Conservation (phyloP, 352 stramenopile species). For the Phytophthora sojae region DNA sequence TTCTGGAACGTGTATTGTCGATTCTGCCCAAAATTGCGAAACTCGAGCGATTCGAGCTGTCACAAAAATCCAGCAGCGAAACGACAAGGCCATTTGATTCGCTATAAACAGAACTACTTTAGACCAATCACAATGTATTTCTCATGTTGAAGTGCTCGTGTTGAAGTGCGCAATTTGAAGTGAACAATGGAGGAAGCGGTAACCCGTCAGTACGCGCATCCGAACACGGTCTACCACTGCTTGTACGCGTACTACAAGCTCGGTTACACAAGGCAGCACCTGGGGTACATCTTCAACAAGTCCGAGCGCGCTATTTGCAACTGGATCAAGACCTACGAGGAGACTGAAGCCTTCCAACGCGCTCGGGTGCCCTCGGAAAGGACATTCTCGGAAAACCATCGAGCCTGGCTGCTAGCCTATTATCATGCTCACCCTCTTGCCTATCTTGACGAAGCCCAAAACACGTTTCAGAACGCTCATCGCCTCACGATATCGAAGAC, state of each 20-base stretch:
- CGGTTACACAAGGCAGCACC: constrained; percentile 18
- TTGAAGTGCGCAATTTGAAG: too few relatives aligned
- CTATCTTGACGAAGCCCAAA: constrained; percentile 35
- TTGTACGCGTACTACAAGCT: constrained; percentile 32
- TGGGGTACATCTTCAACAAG: constrained; percentile 36
- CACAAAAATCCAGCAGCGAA: too few relatives aligned
- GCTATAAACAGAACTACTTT: too few relatives aligned
- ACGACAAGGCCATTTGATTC: too few relatives aligned
- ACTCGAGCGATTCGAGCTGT: too few relatives aligned
- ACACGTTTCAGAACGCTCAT: neutral
- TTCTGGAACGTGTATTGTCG: too few relatives aligned
- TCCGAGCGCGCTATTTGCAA: constrained; percentile 28
- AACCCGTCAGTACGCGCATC: too few relatives aligned
- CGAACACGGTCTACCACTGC: constrained; percentile 33
- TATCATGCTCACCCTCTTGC: constrained; percentile 18
- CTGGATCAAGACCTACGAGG: constrained; percentile 32
- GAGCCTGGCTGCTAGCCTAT: constrained; percentile 16
- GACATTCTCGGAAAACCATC: constrained; percentile 25
- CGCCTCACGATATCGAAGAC: neutral
- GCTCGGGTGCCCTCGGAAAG: neutral
- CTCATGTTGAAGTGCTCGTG: too few relatives aligned
- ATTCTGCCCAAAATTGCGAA: too few relatives aligned
- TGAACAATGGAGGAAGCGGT: too few relatives aligned
- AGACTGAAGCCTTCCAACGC: constrained; percentile 24
- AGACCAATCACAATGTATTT: too few relatives aligned